Base-by-base conservation (phyloP, 768 basidiomycete genomes). In the Boletus rufocinnamomeus region DNA sequence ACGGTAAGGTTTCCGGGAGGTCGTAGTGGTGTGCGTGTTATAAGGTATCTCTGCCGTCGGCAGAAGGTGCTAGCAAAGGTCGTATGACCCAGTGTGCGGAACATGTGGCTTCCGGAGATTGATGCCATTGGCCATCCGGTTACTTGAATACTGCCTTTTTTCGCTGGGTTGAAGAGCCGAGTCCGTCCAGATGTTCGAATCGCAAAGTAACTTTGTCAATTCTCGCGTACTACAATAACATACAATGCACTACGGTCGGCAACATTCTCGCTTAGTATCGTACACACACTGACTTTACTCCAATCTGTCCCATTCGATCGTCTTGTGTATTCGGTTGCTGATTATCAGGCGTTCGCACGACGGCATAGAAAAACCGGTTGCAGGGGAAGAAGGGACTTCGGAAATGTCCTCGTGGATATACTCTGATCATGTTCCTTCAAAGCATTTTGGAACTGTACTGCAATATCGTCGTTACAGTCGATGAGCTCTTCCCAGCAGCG, bases 361-460 rank as follows among this genome's bases (percentile, higher is more conserved):
- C 44, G 57, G 41, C 27, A 28, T 50, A 52, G 27, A 46, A 63
- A 65, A 45, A 50, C 57, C 3, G 71, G 71, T 56, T 65, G 63
- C 47, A 56, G 53, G 30, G 58, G 75, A 72, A 82, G 74, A 58
- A 87, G 66, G 11, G 73, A 76, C 50, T 71, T 70, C 8, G 84
- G 81, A 58, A 86, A 79, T 63, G 75, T 80, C 71, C 79, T 82
- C 34, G 78, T 77, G 37, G 85, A 75, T 56, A 70, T 74, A 37
- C 70, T 75, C 44, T 79, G 80, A 61, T 80, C 82, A 60, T 83
- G 82, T 57, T 79, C 74, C 63, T 79, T 76, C 37, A 86, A 66
- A 28, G 75, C 72, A 23, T 72, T 62, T 54, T 71, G 73, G 40
- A 84, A 65, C 37, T 73, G 67, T 27, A 64, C 63, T 28, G 71